Base-by-base conservation (phyloP, 1,284 basidiomycete species). In the Meripilus lineatus region DNA sequence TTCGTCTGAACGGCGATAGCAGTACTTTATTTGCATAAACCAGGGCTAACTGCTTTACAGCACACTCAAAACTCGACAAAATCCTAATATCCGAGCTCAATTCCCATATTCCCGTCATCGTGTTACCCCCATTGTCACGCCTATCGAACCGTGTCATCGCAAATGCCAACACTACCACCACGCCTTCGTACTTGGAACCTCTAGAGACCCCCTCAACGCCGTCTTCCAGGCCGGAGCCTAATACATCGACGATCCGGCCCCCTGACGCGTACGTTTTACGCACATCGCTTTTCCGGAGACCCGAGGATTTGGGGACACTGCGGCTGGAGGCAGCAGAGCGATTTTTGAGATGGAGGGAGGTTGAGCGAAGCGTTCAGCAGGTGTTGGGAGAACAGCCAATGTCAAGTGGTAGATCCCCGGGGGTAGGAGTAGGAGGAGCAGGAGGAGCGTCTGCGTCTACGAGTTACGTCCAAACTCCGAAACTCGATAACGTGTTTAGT, bases 261-360 rank as follows among this genome's bases (percentile, higher is more conserved):
- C 58, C 26, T 54, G 43, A 46, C 59, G 56, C 72, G 11, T 54
- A 68, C 14, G 70, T 74, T 3, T 68, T 84, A n/a, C 75, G 79
- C 15, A 59, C 60, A 15, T 77, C 77, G 10, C 64, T 85, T 15
- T 83, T 84, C 58, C 75, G 71, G 49, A 71, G 75, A 1, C 79
- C 81, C 0, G 78, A 79, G 46, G 79, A 71, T 0, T 63, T 84
- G 14, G 64, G 70, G 1, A 55, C 67, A 1, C 64, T 86, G 36
- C 72, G 83, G 23, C 63, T 62, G n/a, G 83, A 86, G 55, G 79
- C 79, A 1, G 70, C 77, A 0, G 78, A 82, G 39, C 72, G 83
- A n/a, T 86, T 84, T 59, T 57, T 86, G 46, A 71, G 74, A 26
- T 86, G 83, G 84, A 68, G 79, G 34, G 81, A 84, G 55, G 72